Base-by-base conservation (phyloP, 805 yeast species). In the Spencermartinsiella europaea region DNA sequence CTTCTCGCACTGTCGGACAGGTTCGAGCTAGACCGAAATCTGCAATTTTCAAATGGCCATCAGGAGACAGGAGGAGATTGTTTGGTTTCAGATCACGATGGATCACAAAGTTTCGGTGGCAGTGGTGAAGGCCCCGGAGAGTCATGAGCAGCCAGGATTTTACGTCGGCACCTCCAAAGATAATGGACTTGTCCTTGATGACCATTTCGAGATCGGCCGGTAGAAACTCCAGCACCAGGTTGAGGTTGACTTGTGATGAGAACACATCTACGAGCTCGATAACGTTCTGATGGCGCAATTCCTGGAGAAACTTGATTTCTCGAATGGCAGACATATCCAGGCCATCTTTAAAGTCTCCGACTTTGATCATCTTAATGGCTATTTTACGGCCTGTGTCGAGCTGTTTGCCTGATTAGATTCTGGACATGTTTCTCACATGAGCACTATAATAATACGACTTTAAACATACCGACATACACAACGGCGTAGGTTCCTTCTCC, bases 401-500 rank as follows among this genome's bases (percentile, higher is more conserved):
- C 60, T 84, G 84, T 35, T 74, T 79, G 14, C 45, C 45, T 42
- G 31, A n/a, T 17, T 41, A 14, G 12, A 27, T 8, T n/a, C 37
- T n/a, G 8, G 16, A 7, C 16, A 7, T 8, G 37, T 7, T n/a
- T 8, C 16, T 34, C 37, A 34, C 15, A 8, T 15, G 17, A 7
- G 15, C 16, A 7, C 8, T 10, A 7, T 8, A n/a, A 34, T 8
- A n/a, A n/a, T n/a, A n/a, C n/a, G n/a, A n/a, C n/a, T n/a, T n/a
- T n/a, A n/a, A 4, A 34, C 45, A 8, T 42, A 1, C 98, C 98
- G 14, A 90, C 72, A 46, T 62, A 64, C 4, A 93, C 99, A 46
- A 90, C 95, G 40, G 99, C 99, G 70, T 91, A 93, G 0, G 99
- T 93, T 67, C 99, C 99, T 68, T 93, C 99, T 61, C 99, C 99